These are phyloP conservation scores for Dactylorhiza incarnata DNA, from an alignment of 106 monocot genomes.

Conservation along the genomic window DNA sequence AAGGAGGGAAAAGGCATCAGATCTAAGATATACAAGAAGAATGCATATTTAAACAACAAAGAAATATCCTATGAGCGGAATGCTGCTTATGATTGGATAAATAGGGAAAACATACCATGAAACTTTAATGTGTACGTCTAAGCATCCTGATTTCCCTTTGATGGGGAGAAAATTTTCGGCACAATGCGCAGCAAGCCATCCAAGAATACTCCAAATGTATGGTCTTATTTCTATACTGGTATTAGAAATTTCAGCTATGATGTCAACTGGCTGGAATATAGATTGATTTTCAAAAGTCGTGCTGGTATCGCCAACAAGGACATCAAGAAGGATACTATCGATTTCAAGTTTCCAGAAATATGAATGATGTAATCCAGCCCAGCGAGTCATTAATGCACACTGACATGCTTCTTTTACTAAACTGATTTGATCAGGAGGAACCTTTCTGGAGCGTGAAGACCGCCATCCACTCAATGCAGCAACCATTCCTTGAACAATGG, in stretches of 20 bases:
- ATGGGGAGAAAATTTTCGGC: constrained; percentile 30
- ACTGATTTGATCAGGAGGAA: constrained; percentile 33
- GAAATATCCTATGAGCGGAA: background rate
- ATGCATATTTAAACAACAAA: background rate
- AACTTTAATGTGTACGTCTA: constrained; percentile 65
- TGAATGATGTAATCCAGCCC: constrained; percentile 64
- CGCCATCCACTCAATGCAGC: constrained; percentile 49
- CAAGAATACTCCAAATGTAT: constrained; percentile 70
- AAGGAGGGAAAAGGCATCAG: constrained; percentile 4
- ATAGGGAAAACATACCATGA: constrained; percentile 49
- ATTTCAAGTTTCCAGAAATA: constrained; percentile 65
- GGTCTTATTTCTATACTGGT: constrained; percentile 23
- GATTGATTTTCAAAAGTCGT: constrained; percentile 2
- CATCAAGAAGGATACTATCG: constrained; percentile 44
- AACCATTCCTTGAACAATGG: constrained; percentile 51
- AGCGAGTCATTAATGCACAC: constrained; percentile 41
- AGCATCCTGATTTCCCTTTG: constrained; percentile 10
- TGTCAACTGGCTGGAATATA: constrained; percentile 16
- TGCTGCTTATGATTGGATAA: background rate
- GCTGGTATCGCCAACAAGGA: constrained; percentile 39
- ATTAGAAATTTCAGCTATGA: constrained; percentile 31
- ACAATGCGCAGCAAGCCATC: constrained; percentile 46
- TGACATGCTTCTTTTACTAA: constrained; percentile 62
- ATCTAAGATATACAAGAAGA: background rate
- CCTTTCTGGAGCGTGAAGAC: constrained; percentile 24